Conservation (phyloP, 768 basidiomycete species). For the Mycena capillaripes region DNA sequence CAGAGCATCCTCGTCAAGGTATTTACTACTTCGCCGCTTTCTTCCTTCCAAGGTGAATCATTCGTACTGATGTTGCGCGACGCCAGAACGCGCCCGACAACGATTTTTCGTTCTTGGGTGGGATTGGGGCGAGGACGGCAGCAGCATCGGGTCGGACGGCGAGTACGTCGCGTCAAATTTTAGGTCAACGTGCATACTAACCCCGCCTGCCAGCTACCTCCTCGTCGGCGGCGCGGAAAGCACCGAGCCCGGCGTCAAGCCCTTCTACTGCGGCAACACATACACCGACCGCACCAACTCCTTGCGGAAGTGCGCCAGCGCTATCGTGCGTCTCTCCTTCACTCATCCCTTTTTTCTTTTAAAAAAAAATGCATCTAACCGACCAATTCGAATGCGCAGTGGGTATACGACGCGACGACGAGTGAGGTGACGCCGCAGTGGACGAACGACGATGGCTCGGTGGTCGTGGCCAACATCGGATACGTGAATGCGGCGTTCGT, state of each 20-base stretch:
- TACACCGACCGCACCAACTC: constrained; percentile 21
- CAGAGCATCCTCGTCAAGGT: constrained; percentile 31
- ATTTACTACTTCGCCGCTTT: neutral
- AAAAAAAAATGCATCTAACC: neutral
- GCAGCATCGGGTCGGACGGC: constrained; percentile 13
- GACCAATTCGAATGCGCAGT: neutral
- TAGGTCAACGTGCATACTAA: neutral
- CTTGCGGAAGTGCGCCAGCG: constrained; percentile 25
- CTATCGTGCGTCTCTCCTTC: constrained; percentile 5
- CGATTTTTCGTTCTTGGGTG: constrained; percentile 27
- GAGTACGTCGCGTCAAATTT: constrained; percentile 2
- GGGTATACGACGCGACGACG: constrained; percentile 15
- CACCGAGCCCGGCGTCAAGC: constrained; percentile 2
- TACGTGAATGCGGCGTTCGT: constrained; percentile 15
- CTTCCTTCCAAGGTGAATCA: too few relatives aligned
- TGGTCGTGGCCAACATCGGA: constrained; percentile 10
- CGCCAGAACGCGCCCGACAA: constrained; percentile 16
- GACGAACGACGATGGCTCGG: constrained; percentile 22
- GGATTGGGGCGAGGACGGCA: constrained; percentile 21
- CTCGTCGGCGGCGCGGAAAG: constrained; percentile 4
- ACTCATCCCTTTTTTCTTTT: too few relatives aligned
- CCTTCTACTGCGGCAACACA: constrained; percentile 27
- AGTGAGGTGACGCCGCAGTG: constrained; percentile 25
- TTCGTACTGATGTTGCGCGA: neutral
- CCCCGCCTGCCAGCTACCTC: constrained; percentile 17